Conservation (phyloP, 495 filamentous ascomycete species). For the Neurospora sp. region DNA sequence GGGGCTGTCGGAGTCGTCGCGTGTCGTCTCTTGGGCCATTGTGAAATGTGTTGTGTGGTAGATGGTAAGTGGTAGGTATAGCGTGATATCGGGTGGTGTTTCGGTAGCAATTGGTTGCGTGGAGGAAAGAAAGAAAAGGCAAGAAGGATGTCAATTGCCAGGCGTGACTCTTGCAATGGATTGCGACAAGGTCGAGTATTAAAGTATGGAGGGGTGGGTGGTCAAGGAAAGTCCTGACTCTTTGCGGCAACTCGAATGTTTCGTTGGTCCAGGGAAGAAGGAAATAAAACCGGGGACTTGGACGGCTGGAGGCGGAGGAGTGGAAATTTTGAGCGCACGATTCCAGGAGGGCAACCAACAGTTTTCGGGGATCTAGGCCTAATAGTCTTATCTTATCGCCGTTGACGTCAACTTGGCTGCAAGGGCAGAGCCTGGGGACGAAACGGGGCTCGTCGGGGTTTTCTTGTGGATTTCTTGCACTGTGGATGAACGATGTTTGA, state of each 20-base stretch:
- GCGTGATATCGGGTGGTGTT: neutral
- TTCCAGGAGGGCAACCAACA: neutral
- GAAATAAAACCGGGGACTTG: neutral
- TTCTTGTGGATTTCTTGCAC: neutral
- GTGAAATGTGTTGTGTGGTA: neutral
- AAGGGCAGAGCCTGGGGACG: neutral
- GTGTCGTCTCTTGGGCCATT: conserved; percentile 13
- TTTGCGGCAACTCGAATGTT: neutral
- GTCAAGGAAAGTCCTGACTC: neutral
- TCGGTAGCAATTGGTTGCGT: neutral
- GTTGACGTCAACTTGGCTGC: neutral
- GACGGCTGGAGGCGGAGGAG: neutral
- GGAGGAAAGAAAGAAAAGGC: neutral
- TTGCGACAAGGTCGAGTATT: neutral
- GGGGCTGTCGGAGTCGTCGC: conserved; percentile 15
- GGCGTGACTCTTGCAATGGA: neutral
- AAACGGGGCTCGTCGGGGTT: neutral
- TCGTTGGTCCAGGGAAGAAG: neutral
- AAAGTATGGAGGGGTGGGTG: neutral
- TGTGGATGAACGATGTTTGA: neutral
- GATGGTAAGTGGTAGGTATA: neutral
- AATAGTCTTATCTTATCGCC: neutral
- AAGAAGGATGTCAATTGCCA: neutral
- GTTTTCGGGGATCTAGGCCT: neutral
- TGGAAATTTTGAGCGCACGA: neutral